phyloP scores from a whole-genome alignment of 1,284 basidiomycete species.

The Caloboletus inedulis region DNA sequence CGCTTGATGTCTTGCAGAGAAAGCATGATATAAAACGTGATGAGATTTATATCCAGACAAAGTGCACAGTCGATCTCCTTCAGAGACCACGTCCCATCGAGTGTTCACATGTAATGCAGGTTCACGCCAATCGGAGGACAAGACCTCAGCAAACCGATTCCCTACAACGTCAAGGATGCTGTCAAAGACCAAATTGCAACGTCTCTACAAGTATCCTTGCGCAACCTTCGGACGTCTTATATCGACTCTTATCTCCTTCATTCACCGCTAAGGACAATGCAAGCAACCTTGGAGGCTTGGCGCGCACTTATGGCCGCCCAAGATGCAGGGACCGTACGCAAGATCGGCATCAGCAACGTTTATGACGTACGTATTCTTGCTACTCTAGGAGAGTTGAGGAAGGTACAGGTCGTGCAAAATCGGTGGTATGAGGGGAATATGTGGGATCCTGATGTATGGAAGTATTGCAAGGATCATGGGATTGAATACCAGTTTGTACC shows the following conservation, averaged over 20 bases:
- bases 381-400: constrained; percentile 50
- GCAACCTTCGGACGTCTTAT: constrained; percentile 65
- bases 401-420: constrained; percentile 75
- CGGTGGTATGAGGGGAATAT: constrained; percentile 77
- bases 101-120: constrained; percentile 36
- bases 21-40: constrained; percentile 58
- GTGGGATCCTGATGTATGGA: constrained; percentile 65
- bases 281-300: constrained; percentile 68
- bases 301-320: constrained; percentile 55
- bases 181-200: constrained; percentile 59
- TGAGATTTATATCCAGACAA: constrained; percentile 72
- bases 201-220: constrained; percentile 64
- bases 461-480: constrained; percentile 52
- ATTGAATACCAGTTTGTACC: constrained; percentile 70
- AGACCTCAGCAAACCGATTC: constrained; percentile 63
- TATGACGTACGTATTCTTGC: constrained; percentile 61
- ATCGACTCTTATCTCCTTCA: constrained; percentile 77
- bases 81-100: background rate
- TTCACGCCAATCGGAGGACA: constrained; percentile 73
- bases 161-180: constrained; percentile 58
- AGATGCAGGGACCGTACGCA: constrained; percentile 56
- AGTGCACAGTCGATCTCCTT: constrained; percentile 43
- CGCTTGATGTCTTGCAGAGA: constrained; percentile 50
- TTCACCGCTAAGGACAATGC: constrained; percentile 59
- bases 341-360: constrained; percentile 74